These are phyloP conservation scores for Phytopythium cucurbitacearum DNA, from an alignment of 352 stramenopile species.

Conservation along the genomic window DNA sequence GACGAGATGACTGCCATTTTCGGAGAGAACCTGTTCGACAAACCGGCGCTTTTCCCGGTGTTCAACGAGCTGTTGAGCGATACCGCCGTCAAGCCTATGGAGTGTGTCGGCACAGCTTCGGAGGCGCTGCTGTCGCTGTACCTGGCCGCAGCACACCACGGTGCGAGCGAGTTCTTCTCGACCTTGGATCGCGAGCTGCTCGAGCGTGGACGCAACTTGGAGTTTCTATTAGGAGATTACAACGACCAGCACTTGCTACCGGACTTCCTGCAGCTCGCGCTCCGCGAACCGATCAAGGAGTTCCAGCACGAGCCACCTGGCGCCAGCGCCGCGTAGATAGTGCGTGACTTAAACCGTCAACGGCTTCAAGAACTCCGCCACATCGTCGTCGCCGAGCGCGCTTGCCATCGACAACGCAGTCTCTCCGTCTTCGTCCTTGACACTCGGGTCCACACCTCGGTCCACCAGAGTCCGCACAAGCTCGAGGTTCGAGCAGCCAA, in stretches of 20 bases:
- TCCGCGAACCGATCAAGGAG: constrained; percentile 16
- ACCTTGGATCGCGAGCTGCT: constrained; percentile 12
- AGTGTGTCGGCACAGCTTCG: constrained; percentile 31
- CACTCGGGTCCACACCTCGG: constrained; percentile 57
- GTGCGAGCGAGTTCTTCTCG: constrained; percentile 17
- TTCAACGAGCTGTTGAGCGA: constrained; percentile 24
- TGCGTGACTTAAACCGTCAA: constrained; percentile 10
- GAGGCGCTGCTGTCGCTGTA: constrained; percentile 36
- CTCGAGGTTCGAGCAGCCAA: constrained; percentile 74
- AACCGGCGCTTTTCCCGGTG: constrained; percentile 19
- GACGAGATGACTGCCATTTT: constrained; percentile 20
- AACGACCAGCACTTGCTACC: constrained; percentile 27
- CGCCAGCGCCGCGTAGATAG: too few species aligned
- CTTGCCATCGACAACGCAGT: constrained; percentile 65
- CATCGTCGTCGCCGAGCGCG: constrained; percentile 73
- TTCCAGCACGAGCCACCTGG: neutral
- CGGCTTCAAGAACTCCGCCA: constrained; percentile 57
- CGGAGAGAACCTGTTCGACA: constrained; percentile 30
- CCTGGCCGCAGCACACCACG: constrained; percentile 16
- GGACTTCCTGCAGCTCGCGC: constrained; percentile 15
- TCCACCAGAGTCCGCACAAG: constrained; percentile 55
- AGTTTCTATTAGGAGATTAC: constrained; percentile 25
- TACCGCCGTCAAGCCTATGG: constrained; percentile 34
- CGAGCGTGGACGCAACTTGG: constrained; percentile 14
- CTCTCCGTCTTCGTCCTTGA: constrained; percentile 65